phyloP scores from a whole-genome alignment of 2,329 filamentous ascomycete genomes.

The Penicillium polonicum region DNA sequence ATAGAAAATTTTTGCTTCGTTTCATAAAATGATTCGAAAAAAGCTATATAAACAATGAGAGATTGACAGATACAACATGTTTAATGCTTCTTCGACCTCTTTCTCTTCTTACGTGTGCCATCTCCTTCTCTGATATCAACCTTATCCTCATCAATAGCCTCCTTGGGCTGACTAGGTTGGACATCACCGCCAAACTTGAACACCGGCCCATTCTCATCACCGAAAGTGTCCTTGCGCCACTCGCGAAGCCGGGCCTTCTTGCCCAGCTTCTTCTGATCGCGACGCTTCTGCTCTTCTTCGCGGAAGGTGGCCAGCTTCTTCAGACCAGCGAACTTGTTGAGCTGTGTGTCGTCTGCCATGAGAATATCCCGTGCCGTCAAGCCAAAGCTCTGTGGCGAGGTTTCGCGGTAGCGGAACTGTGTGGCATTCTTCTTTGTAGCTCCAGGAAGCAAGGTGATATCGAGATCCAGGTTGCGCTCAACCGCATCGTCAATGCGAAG shows the following conservation, averaged over 20 bases:
- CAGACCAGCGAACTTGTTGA: constrained; percentile 88
- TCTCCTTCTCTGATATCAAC: constrained; percentile 46
- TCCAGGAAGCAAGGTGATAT: constrained; percentile 60
- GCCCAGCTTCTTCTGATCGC: constrained; percentile 81
- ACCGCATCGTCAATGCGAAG: constrained; percentile 82
- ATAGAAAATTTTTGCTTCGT: background rate
- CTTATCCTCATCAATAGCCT: constrained; percentile 29
- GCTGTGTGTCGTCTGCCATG: constrained; percentile 76
- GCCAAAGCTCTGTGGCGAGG: constrained; percentile 84
- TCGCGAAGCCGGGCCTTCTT: constrained; percentile 90
- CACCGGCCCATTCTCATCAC: constrained; percentile 54
- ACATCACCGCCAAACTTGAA: constrained; percentile 32
- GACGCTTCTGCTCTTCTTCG: constrained; percentile 82
- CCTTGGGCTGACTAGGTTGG: constrained; percentile 15
- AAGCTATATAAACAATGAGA: constrained; percentile 14
- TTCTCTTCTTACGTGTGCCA: constrained; percentile 44
- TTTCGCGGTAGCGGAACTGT: constrained; percentile 88
- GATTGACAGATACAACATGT: constrained; percentile 5
- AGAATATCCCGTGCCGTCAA: constrained; percentile 88
- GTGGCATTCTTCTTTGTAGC: constrained; percentile 53
- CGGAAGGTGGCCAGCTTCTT: constrained; percentile 94
- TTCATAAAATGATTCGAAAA: constrained; percentile 1
- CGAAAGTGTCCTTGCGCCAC: constrained; percentile 74
- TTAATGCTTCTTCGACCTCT: constrained; percentile 46
- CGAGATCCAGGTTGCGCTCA: constrained; percentile 74